Evolutionary conservation across 2,329 filamentous ascomycete genomes (phyloP).

Genomic region (Helotiales sp.): DNA sequence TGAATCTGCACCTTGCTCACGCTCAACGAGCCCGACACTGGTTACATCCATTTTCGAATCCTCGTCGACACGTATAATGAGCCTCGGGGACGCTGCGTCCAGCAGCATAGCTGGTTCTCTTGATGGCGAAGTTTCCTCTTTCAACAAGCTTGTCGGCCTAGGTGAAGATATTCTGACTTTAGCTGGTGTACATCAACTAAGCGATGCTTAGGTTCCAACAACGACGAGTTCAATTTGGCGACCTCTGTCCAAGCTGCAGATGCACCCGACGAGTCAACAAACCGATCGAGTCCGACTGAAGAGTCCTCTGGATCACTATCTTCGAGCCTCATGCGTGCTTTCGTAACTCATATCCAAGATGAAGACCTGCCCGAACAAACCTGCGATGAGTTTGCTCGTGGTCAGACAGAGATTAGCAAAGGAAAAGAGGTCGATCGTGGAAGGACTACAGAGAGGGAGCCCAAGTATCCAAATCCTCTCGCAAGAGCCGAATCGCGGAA

Average conservation of each 20-base stretch:
- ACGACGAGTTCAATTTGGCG: neutral
- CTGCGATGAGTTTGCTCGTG: neutral
- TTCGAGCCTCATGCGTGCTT: neutral
- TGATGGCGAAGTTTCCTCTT: neutral
- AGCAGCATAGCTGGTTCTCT: neutral
- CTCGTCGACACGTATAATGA: conserved; percentile 30
- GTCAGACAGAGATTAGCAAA: conserved; percentile 6
- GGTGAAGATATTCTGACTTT: neutral
- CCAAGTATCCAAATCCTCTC: conserved; percentile 28
- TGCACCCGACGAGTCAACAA: neutral
- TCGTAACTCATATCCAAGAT: neutral
- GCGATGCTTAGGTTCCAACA: neutral
- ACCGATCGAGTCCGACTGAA: neutral
- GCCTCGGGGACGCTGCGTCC: conserved; percentile 24
- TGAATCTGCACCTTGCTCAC: conserved; percentile 19
- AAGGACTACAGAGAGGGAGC: conserved; percentile 21
- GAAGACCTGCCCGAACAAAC: neutral
- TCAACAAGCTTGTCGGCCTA: neutral
- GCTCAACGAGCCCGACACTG: conserved; percentile 6
- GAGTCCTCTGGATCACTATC: neutral
- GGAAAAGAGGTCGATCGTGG: conserved; percentile 26
- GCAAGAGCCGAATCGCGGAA: conserved; percentile 27
- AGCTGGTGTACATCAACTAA: neutral
- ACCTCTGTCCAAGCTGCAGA: neutral
- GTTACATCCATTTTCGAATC: conserved; percentile 33